Evolutionary conservation across 495 filamentous ascomycete species (phyloP), one percentile per base, ranked within the genome.

Genomic region (Cladorrhinum samala): DNA sequence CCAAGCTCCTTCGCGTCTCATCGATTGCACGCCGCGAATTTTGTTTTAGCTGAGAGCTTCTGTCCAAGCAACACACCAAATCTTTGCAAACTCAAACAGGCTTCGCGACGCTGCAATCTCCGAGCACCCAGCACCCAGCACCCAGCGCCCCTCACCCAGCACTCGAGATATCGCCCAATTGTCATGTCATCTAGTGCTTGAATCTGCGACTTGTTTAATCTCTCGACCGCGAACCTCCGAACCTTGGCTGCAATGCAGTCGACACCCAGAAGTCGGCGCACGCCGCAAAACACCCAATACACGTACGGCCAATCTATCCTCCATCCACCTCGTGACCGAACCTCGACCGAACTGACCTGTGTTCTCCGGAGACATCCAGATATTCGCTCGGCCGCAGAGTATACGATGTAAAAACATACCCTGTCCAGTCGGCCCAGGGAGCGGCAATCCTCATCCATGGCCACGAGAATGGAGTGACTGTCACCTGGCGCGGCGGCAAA

Each of bases 401-500:
- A 49, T 77, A 91, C 69, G 71, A 83, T 37, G 81, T 87, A 27
- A 81, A 85, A 64, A 76, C 80, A 48, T 95, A 94, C 64, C 90
- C 91, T 6, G 68, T 89, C 20, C 76, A 75, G 49, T 81, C 89
- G 6, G 84, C 88, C 5, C 93, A 95, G 66, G 90, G 89, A 59
- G 91, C 91, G 8, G 87, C 83, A 1, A 79, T 96, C 62, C 78
- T 94, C 48, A 62, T 95, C 24, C 92, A 93, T 64, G 89, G 85
- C 49, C 84, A 93, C 55, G 84, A 89, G 33, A 83, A 81, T 63
- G 91, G 91, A 20, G 51, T 95, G 24, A 84, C 82, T 37, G 67
- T 94, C 20, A 58, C 91, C 20, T 96, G 91, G 91, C 77, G 86
- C 62, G 91, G 89, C 52, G 91, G 91, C 18, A 77, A 72, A 23